Base-by-base conservation (phyloP, 106 monocot species). In the Acorus calamus region DNA sequence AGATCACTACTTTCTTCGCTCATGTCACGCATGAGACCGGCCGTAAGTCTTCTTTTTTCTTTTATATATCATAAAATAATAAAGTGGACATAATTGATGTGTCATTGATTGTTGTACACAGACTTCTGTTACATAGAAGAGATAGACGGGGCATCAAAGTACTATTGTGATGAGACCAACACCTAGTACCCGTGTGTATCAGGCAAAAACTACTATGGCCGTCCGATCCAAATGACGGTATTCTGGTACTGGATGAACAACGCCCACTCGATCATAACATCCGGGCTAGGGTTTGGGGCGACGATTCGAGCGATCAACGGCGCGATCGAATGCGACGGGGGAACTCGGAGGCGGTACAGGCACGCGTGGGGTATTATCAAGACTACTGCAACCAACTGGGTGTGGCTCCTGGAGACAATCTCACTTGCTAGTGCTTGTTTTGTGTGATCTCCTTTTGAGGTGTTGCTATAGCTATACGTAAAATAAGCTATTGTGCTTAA, bases 161-260 rank as follows among this genome's bases (percentile, higher is more conserved):
- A 63, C 52, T 80, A 80, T 60, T 80, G 84, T 44, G 78, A 83
- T 61, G 7, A 52, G 55, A 51, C 1, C 5, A 56, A 74, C 59
- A 75, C 62, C 5, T 67, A 80, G 4, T 84, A 55, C 28, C 86
- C 86, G 2, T 82, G 82, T 48, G 61, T 47, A 10, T 42, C 72
- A 0, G 72, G 66, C 2, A 78, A 80, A 63, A 62, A 56, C 2
- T 88, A 88, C 76, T 81, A 72, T 53, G 84, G 88, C 54, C 69
- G 88, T 4, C 88, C 84, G 5, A 61, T 88, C 8, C 88, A 88
- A 43, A 12, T 88, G 72, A 13, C 85, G 0, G 71, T 78, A 2
- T 60, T 86, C 3, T 86, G 86, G 86, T 86, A 46, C 63, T 82
- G 86, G 86, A 79, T 78, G 78, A 64, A 62, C 46, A 53, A 76